A percentile compares a stretch with the other conserved stretches of the same genome.
Evolutionary conservation across 345 rosid species (phyloP).

Genomic region (Boechera divaricarpa): DNA sequence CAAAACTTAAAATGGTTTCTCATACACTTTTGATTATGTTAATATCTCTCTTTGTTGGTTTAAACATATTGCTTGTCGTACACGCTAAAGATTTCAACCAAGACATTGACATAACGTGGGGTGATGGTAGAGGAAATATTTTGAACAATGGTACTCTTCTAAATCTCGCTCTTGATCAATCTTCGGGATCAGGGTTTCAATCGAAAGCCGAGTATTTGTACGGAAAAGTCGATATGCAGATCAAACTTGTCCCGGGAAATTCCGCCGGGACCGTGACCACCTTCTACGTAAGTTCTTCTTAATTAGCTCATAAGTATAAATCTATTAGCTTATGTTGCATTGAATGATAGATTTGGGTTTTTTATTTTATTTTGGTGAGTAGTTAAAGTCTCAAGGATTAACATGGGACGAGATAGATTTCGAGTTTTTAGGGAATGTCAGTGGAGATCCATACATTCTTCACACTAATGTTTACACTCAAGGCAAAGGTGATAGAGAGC

Average conservation of each 20-base stretch:
- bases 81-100: slow-evolving; percentile 44
- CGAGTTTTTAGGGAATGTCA: slow-evolving; percentile 73
- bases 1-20: slow-evolving; percentile 23
- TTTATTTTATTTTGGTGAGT: not conserved
- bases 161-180: slow-evolving; percentile 50
- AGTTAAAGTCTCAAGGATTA: slow-evolving; percentile 63
- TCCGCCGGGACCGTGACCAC: slow-evolving; percentile 67
- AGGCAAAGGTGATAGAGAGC: slow-evolving; percentile 74
- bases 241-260: slow-evolving; percentile 49
- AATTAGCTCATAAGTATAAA: not conserved
- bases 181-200: slow-evolving; percentile 55
- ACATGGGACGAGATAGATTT: slow-evolving; percentile 76
- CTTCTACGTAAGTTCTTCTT: slow-evolving; percentile 57
- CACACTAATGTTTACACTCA: slow-evolving; percentile 73
- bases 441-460: slow-evolving; percentile 69
- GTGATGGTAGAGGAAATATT: slow-evolving; percentile 49
- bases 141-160: slow-evolving; percentile 49
- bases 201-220: slow-evolving; percentile 51
- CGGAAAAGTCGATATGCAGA: slow-evolving; percentile 49
- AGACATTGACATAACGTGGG: slow-evolving; percentile 56
- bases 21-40: slow-evolving; percentile 20
- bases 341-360: not conserved
- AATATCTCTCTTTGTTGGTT: slow-evolving; percentile 15
- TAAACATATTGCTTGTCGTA: slow-evolving; percentile 26
- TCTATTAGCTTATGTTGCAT: not conserved